phyloP scores from a whole-genome alignment of 768 basidiomycete species.

The Tulasnella sp. region DNA sequence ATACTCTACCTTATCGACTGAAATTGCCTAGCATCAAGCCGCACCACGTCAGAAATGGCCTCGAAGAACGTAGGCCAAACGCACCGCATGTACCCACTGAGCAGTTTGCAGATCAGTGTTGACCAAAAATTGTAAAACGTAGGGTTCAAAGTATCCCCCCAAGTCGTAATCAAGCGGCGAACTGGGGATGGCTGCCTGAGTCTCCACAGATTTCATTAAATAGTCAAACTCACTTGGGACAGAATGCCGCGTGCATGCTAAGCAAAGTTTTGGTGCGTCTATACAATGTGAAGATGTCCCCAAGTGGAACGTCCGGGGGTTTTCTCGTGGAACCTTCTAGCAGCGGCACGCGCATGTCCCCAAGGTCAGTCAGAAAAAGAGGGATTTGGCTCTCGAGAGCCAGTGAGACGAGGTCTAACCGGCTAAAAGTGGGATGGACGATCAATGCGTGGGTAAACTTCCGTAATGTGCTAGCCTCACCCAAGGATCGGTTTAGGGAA shows the following conservation, averaged over 20 bases:
- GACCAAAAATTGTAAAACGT: constrained; percentile 81
- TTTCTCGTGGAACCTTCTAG: constrained; percentile 81
- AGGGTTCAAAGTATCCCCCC: constrained; percentile 73
- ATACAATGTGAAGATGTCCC: constrained; percentile 84
- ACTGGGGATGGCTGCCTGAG: not conserved
- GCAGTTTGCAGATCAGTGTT: constrained; percentile 83
- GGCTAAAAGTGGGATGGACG: constrained; percentile 22
- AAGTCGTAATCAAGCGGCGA: constrained; percentile 52
- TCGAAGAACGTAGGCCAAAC: constrained; percentile 29
- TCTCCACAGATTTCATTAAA: constrained; percentile 27
- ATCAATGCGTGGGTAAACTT: not conserved
- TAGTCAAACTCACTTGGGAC: constrained; percentile 51
- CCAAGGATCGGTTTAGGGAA: constrained; percentile 78
- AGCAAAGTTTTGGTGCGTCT: constrained; percentile 64
- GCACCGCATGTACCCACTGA: constrained; percentile 88
- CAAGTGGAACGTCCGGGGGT: constrained; percentile 79
- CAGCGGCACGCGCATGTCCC: constrained; percentile 60
- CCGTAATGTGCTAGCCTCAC: constrained; percentile 36
- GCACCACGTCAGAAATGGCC: not conserved
- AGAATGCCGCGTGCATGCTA: constrained; percentile 77
- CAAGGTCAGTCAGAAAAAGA: constrained; percentile 55
- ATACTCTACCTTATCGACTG: constrained; percentile 61
- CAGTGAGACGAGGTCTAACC: constrained; percentile 67
- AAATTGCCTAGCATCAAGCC: constrained; percentile 55
- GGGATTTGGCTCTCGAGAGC: constrained; percentile 64